These are phyloP conservation scores for Taiozyma onychis DNA, from an alignment of 1,139 yeast genomes.

Conservation along the genomic window DNA sequence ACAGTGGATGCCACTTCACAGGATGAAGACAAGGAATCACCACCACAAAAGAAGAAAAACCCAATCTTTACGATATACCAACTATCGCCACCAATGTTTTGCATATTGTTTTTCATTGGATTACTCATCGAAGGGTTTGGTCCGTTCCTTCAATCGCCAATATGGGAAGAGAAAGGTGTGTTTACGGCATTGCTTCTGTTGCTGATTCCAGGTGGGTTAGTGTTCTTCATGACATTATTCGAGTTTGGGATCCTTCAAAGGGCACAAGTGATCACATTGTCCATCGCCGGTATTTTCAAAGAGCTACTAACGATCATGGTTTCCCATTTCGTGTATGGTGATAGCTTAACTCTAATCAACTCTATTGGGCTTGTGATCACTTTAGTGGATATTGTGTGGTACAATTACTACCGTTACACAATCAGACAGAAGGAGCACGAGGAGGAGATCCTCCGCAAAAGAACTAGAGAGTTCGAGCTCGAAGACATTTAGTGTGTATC, in stretches of 20 bases:
- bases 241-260: constrained; percentile 80
- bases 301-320: constrained; percentile 78
- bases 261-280: constrained; percentile 80
- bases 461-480: not conserved
- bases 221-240: constrained; percentile 84
- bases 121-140: constrained; percentile 58
- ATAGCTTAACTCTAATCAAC: constrained; percentile 60
- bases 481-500: not conserved
- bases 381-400: constrained; percentile 71
- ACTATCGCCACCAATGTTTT: constrained; percentile 79
- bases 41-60: constrained; percentile 35
- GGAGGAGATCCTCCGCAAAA: not conserved
- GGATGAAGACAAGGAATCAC: not conserved
- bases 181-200: constrained; percentile 51
- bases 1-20: not conserved
- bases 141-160: constrained; percentile 43
- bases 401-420: constrained; percentile 57
- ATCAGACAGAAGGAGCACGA: not conserved
- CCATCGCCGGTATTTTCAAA: constrained; percentile 89
- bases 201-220: constrained; percentile 77
- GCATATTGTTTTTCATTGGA: constrained; percentile 56
- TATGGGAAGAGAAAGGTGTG: constrained; percentile 60
- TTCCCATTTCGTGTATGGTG: constrained; percentile 71
- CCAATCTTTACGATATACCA: constrained; percentile 82
- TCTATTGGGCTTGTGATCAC: constrained; percentile 75